Evolutionary conservation across 2,329 filamentous ascomycete species (phyloP), one percentile per base, ranked within the genome.

Genomic region (Dactylellina leptospora): DNA sequence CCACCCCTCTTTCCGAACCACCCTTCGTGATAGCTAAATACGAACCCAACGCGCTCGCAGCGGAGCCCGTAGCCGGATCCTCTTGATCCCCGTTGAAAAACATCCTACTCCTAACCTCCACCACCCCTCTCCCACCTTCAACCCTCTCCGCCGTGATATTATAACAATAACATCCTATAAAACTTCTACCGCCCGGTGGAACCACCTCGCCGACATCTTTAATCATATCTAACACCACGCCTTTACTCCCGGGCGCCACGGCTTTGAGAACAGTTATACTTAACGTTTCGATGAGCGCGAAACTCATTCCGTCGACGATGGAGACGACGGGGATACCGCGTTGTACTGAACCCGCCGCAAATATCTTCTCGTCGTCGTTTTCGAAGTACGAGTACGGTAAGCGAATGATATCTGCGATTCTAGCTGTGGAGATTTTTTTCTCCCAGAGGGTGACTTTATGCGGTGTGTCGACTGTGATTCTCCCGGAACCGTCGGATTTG

Each of bases 231-330:
- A 73, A n/a, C 53, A 13, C 44, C 48, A 64, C 20, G 22, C 66
- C 40, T 22, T 55, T 58, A 18, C 47, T 36, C 4, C 59, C 61
- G 1, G 44, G 20, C 16, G 33, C 45, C n/a, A 75, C 28, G 10
- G 79, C 75, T 3, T 80, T 82, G 16, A 93, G 82, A 5, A 84
- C 82, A 27, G 86, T 86, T 8, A 91, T 79, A 59, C 82, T 83
- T 0, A 85, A 82, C 20, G 95, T 81, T 74, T 85, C 81, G 11
- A 90, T 81, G 28, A 91, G 83, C n/a, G 86, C 79, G 78, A 92
- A 92, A 0, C 85, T 86, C 87, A 93, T 89, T 50, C 90, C 90
- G 45, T 86, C 86, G 33, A 92, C 89, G 47, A 92, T 85, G 74
- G 85, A 87, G 62, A 87, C 83, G 16, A 86, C 76, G 11, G 84